Evolutionary conservation across 495 filamentous ascomycete genomes (phyloP), one percentile per base, ranked within the genome.

Genomic region (Trichoderma virens): DNA sequence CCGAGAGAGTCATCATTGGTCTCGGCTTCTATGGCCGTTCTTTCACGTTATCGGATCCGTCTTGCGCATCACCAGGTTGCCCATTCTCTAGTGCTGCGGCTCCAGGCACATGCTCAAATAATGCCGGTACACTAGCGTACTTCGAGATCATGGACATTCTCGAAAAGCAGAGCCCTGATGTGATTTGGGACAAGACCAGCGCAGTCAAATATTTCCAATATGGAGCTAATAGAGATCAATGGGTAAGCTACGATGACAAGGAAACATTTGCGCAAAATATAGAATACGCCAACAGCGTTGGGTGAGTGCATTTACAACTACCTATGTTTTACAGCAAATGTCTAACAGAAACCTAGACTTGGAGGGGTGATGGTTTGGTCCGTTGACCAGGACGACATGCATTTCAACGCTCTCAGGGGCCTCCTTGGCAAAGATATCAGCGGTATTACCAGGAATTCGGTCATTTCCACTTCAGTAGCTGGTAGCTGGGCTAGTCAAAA

Each of bases 21-120:
- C 28, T 83, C 0, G 84, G 76, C 2, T 86, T 82, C 65, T 87
- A 87, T 64, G 83, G 84, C 0, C 73, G 84, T 2, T 45, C 25
- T 23, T 79, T 74, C 64, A 67, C 56, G 2, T 66, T 75, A 0
- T 38, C 60, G 1, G 68, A 74, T 45, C 67, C 68, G 3, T 27
- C 1, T 0, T 75, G 74, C 65, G 32, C 18, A 23, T 32, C 11
- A 0, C 67, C 72, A 0, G 75, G 75, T 0, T 77, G 76, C 59
- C 11, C 16, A 0, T 79, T 76, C 69, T 62, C 7, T 0, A 69
- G 60, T 7, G 68, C 66, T 32, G 76, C 66, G 2, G 66, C 23
- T 11, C 56, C 70, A 0, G 80, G 79, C 0, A 31, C 39, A 2
- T 82, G 79, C 64, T 73, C 73, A 3, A 59, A 65, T 14, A 70